Base-by-base conservation (phyloP, 768 basidiomycete genomes). In the Sarcodon aspratus region DNA sequence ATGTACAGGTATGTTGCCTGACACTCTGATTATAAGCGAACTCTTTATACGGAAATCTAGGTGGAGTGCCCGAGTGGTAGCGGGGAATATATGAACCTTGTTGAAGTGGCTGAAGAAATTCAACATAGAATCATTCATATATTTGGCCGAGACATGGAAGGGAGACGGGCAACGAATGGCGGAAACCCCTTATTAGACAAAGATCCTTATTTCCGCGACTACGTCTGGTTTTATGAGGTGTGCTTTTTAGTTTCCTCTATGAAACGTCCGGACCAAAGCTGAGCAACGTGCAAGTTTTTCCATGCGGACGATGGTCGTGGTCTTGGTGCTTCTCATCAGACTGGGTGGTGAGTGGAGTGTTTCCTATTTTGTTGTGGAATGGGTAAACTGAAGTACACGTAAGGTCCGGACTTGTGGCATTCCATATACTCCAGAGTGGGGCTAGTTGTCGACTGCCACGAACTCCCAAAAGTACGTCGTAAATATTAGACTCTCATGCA, bases 111-210 rank as follows among this genome's bases (percentile, higher is more conserved):
- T 6, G 95, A 97, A 59, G 96, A 99, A 65, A 93, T 99, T 49
- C 96, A 98, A 64, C 95, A 98, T 61, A 84, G 96, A n/a, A 82
- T 98, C 53, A 99, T 98, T 49, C 93, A 98, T 64, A 92, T 99
- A 57, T 99, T 99, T 59, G 83, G 89, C n/a, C 80, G 93, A 27
- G 95, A 99, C 61, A 64, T 78, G 53, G 76, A 89, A 51, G 93
- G 94, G 9, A 75, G 78, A 52, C 74, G 96, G 36, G 93, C 96
- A 0, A 86, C 85, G 13, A 98, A 99, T 60, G 96, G 94, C 15
- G 91, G 91, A 7, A 85, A 85, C 59, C 71, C 78, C 34, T 87
- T 82, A 62, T 68, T 99, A 54, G 89, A 99, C 64, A 72, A 76
- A 50, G 96, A 99, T 63, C 91, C 93, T 12, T 78, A 96, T 69